phyloP scores from a whole-genome alignment of 805 yeast genomes.

The Kluyveromyces aestuarii region DNA sequence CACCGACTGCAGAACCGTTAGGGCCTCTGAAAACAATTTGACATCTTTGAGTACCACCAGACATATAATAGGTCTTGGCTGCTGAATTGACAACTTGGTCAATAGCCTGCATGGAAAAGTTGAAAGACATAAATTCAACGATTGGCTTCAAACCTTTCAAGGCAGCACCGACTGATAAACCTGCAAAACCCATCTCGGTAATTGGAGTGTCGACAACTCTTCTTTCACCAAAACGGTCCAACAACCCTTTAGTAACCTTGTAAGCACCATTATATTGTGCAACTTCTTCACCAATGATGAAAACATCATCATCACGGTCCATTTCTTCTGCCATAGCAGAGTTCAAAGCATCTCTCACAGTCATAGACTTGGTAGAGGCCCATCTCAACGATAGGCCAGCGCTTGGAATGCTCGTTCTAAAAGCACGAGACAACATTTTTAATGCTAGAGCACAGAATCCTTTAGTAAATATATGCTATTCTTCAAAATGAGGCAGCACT shows the following conservation, averaged over 20 bases:
- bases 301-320: conserved; percentile 90
- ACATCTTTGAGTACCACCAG: conserved; percentile 98
- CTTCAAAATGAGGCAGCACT: background rate
- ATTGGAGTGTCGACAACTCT: conserved; percentile 95
- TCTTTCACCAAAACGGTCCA: conserved; percentile 91
- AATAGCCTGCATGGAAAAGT: conserved; percentile 99
- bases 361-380: conserved; percentile 50
- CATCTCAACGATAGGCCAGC: conserved; percentile 10
- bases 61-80: conserved; percentile 97
- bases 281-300: conserved; percentile 97
- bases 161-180: conserved; percentile 93
- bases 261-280: conserved; percentile 99
- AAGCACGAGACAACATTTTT: background rate
- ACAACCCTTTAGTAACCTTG: conserved; percentile 89
- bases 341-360: conserved; percentile 96
- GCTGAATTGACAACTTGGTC: conserved; percentile 98
- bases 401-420: conserved; percentile 1
- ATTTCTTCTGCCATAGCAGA: conserved; percentile 94
- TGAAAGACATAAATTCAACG: conserved; percentile 98
- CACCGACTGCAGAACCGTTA: conserved; percentile 99
- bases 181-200: conserved; percentile 98
- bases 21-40: conserved; percentile 98
- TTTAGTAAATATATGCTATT: background rate
- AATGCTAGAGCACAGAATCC: background rate
- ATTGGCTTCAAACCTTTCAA: conserved; percentile 93